Base-by-base conservation (phyloP, 805 yeast genomes). In the Kuraishia piskuri region DNA sequence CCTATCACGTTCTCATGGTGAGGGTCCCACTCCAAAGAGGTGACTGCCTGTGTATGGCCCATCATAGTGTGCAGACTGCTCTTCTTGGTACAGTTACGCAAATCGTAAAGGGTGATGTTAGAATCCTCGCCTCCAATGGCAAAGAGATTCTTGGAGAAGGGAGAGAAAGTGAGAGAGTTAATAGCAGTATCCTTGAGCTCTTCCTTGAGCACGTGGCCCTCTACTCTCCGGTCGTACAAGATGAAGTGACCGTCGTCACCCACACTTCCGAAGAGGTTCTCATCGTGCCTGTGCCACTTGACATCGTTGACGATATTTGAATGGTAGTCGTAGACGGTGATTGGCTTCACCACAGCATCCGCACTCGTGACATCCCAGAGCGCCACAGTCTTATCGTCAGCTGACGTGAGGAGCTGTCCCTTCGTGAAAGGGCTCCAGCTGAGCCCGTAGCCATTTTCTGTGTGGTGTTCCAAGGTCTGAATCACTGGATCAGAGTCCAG, bases 31-130 rank as follows among this genome's bases (percentile, higher is more conserved):
- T 88, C 90, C 54, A 90, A 65, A 47, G 82, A 71, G 0, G 91
- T 86, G 40, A 90, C 80, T 1, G 86, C 69, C 31, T 79, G 88
- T 2, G 85, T 82, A 61, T 90, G 97, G 1, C 94, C 94, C 79
- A 84, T 75, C 83, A 88, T 84, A 2, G 85, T 76, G 64, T 88
- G 94, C 10, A 88, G 71, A 22, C 75, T 70, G 3, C 71, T 69
- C 5, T 55, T 52, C 31, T 61, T 56, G 2, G 63, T 57, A 1
- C 79, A 60, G 48, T 73, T 72, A 61, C 94, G 74, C 37, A 80
- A 60, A 62, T 88, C 94, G 56, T 83, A 77, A n/a, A 88, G 64
- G 53, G 79, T 80, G 44, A 86, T 77, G 55, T 82, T 81, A 7
- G 87, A 76, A 62, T 85, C 87, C 40, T 82, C 78, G 52, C 87